Evolutionary conservation across 148 eudicot species (phyloP), one percentile per base, ranked within the genome.

Genomic region (Dysphania ambrosioides): DNA sequence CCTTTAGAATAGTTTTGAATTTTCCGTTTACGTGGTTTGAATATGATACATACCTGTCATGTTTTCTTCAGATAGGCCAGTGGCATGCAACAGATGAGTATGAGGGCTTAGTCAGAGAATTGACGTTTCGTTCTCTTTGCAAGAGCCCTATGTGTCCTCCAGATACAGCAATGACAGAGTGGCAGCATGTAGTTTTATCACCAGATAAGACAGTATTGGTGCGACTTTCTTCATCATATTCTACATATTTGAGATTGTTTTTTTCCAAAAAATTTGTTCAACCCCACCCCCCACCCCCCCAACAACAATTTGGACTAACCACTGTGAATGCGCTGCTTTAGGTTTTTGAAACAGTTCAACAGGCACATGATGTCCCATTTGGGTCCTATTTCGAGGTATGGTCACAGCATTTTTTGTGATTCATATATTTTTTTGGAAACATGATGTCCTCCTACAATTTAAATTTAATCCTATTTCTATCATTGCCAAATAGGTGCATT

Each of bases 361-460:
- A 88, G 83, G 95, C 90, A 9, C 98, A 91, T 80, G 98, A 93
- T 83, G 98, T 93, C 68, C 98, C 97, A 64, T 93, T 93, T 81
- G 95, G 95, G 36, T 87, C 97, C 49, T 85, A 80, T 75, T 93
- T 93, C 78, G 98, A 93, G 98, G 98, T 89, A 89, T 67, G 60
- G 42, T 21, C 23, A 66, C 15, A 11, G 29, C 30, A 35, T 19
- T 41, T 40, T 51, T 53, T 51, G 7, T 4, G 18, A n/a, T 71
- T 53, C 30, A 68, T 44, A 24, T 2, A 11, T 5, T 47, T 18
- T 47, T 35, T 1, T 35, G 5, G 36, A 35, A 4, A 38, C 38
- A 11, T 2, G 10, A 42, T 19, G 2, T n/a, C 57, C 35, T 53
- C 1, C n/a, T 3, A 35, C 4, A 56, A 38, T 21, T 53, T 63